These are phyloP conservation scores for Tritrichomonas musculus DNA, from an alignment of 208 protist species.

Conservation along the genomic window DNA sequence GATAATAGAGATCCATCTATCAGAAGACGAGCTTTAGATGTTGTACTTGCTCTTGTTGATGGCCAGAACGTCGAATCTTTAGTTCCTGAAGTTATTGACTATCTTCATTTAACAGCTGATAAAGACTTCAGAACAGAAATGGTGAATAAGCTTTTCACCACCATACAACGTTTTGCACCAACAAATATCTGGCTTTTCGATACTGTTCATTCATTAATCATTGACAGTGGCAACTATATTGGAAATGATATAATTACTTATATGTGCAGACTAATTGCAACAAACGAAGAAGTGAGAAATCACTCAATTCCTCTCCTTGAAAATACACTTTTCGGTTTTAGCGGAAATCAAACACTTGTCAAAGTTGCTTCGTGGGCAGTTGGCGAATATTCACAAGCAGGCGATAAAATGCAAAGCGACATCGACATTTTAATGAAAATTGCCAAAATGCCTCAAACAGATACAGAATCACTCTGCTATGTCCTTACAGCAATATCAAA, in stretches of 20 bases:
- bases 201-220: background rate
- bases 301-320: background rate
- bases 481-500: background rate
- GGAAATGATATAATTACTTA: background rate
- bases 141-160: background rate
- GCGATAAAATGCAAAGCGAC: background rate
- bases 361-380: background rate
- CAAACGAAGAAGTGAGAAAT: background rate
- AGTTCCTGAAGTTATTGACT: background rate
- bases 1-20: background rate
- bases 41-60: background rate
- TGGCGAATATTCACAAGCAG: background rate
- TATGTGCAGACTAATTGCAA: background rate
- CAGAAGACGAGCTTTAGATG: background rate
- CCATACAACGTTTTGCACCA: background rate
- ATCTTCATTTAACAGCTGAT: background rate
- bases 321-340: background rate
- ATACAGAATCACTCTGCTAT: background rate
- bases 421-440: background rate
- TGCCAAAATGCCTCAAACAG: background rate
- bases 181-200: background rate
- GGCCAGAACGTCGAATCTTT: background rate
- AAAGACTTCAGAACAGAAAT: background rate
- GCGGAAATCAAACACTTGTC: background rate
- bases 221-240: background rate